phyloP scores from a whole-genome alignment of 345 rosid genomes.

The Eucalyptus erythrocorys region DNA sequence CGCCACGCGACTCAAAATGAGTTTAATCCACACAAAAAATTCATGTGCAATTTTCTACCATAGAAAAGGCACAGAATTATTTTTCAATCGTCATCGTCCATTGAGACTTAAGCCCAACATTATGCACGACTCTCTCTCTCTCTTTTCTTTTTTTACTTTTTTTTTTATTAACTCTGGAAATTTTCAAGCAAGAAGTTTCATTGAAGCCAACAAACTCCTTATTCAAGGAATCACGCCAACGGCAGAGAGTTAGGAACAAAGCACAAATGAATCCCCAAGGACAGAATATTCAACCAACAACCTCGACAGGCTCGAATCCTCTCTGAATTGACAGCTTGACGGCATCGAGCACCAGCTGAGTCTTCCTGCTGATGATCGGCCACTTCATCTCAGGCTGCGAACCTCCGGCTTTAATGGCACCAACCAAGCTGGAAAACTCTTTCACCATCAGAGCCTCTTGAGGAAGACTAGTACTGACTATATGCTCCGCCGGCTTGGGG shows the following conservation, averaged over 20 bases:
- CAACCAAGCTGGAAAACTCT: slow-evolving; percentile 59
- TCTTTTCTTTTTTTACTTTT: not conserved
- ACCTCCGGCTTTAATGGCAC: slow-evolving; percentile 32
- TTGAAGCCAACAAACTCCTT: not conserved
- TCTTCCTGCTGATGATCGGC: slow-evolving; percentile 57
- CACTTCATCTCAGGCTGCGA: slow-evolving; percentile 55
- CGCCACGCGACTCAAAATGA: not conserved
- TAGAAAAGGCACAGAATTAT: not conserved
- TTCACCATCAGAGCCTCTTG: slow-evolving; percentile 78
- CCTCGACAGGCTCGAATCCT: slow-evolving; percentile 35
- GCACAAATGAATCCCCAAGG: not conserved
- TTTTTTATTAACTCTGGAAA: not conserved
- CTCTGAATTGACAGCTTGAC: slow-evolving; percentile 49
- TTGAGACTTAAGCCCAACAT: not conserved
- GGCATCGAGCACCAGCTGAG: slow-evolving; percentile 59
- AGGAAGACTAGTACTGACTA: slow-evolving; percentile 31
- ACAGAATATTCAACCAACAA: not conserved
- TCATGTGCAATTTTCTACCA: not conserved
- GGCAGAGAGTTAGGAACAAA: not conserved
- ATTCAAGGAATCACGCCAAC: not conserved
- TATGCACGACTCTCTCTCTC: not conserved
- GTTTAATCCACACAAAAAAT: not conserved
- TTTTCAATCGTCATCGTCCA: not conserved
- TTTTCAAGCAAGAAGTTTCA: not conserved
- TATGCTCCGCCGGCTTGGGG: slow-evolving; percentile 26